phyloP scores from a whole-genome alignment of 371 early-diverging fungal species.

The Parasitella parasitica region DNA sequence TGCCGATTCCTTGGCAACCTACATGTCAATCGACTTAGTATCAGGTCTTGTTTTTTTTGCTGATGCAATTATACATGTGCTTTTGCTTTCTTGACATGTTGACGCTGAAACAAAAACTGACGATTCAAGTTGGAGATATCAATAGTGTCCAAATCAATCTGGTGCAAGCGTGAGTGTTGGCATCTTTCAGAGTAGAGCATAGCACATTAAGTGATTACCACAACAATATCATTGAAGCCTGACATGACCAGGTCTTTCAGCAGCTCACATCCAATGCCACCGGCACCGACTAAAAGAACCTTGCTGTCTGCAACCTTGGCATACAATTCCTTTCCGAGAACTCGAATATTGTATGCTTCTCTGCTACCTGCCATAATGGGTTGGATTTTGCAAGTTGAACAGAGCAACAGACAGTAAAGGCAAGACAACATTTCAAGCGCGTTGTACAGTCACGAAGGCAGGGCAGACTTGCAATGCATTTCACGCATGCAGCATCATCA shows the following conservation, averaged over 20 bases:
- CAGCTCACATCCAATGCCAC: slow-evolving; percentile 99
- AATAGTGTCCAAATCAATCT: slow-evolving; percentile 98
- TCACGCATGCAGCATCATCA: too few species aligned
- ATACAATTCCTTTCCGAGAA: slow-evolving; percentile 39
- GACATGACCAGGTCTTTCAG: slow-evolving; percentile 92
- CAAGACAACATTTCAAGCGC: neutral
- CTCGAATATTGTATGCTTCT: slow-evolving; percentile 32
- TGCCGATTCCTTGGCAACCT: slow-evolving; percentile 82
- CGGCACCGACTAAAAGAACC: slow-evolving; percentile 86
- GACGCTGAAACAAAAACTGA: slow-evolving; percentile 95
- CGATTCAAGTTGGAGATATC: slow-evolving; percentile 98
- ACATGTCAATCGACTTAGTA: neutral
- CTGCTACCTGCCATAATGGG: slow-evolving; percentile 2
- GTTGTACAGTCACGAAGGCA: neutral
- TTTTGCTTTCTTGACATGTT: slow-evolving; percentile 94
- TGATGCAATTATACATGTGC: slow-evolving; percentile 56
- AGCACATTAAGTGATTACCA: too few species aligned
- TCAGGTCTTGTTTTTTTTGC: neutral
- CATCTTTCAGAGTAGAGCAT: neutral
- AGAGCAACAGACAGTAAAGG: neutral
- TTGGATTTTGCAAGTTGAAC: neutral
- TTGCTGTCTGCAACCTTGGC: slow-evolving; percentile 38
- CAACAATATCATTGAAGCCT: slow-evolving; percentile 84
- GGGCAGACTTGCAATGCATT: neutral
- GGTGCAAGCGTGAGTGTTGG: neutral